Evolutionary conservation across 805 yeast genomes (phyloP).

Genomic region (Kuraishia piskuri): DNA sequence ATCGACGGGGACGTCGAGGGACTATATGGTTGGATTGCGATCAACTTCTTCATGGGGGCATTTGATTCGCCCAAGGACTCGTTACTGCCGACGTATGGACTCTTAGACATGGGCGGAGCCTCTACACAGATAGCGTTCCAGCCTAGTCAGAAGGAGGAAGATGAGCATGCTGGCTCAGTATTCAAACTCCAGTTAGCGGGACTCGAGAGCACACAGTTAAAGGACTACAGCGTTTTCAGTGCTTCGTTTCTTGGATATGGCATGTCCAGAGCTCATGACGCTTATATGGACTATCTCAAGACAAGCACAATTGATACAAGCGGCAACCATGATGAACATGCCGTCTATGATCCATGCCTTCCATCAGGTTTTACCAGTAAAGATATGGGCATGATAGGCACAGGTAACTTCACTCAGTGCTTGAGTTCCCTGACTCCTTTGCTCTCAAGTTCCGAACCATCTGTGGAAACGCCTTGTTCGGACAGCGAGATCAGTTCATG

Average conservation of each 20-base stretch:
- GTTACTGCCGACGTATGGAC: constrained; percentile 44
- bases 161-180: constrained; percentile 36
- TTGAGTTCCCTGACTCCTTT: constrained; percentile 37
- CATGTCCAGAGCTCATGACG: constrained; percentile 42
- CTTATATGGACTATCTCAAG: constrained; percentile 31
- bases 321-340: constrained; percentile 6
- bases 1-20: constrained; percentile 64
- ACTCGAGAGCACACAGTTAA: constrained; percentile 15
- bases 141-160: constrained; percentile 38
- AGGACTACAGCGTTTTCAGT: constrained; percentile 37
- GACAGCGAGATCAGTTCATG: constrained; percentile 30
- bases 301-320: constrained; percentile 8
- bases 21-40: constrained; percentile 56
- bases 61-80: constrained; percentile 26
- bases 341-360: constrained; percentile 44
- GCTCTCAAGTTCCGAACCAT: constrained; percentile 15
- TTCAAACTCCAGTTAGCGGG: constrained; percentile 35
- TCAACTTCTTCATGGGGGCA: constrained; percentile 45
- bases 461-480: constrained; percentile 12
- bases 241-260: constrained; percentile 57
- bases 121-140: constrained; percentile 58
- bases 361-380: constrained; percentile 33
- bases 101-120: constrained; percentile 59
- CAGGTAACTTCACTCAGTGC: constrained; percentile 43
- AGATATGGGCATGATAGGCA: constrained; percentile 31